Percentiles rank a stretch among this genome's conserved stretches.
phyloP scores from a whole-genome alignment of 495 filamentous ascomycete genomes.

The Trichoderma gamsii region DNA sequence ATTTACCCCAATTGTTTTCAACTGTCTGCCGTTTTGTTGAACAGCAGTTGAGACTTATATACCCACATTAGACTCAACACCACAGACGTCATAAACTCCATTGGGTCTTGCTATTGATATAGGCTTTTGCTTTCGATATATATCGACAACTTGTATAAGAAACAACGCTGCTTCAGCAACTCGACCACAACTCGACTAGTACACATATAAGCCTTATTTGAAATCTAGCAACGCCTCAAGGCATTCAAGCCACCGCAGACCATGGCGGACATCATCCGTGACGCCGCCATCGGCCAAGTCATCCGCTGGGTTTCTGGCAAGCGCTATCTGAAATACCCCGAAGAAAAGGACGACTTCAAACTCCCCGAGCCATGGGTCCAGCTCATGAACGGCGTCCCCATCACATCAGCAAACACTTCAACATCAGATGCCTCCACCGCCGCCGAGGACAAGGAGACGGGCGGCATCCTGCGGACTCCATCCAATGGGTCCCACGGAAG shows the following conservation, averaged over 20 bases:
- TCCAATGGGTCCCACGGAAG: background rate
- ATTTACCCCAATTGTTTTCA: background rate
- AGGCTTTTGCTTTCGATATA: too few relatives aligned
- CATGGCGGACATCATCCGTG: slow-evolving; percentile 35
- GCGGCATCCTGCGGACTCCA: background rate
- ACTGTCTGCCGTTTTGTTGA: background rate
- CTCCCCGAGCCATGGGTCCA: slow-evolving; percentile 43
- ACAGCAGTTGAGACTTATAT: background rate
- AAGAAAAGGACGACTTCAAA: slow-evolving; percentile 47
- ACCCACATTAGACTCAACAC: too few relatives aligned
- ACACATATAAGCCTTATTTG: too few relatives aligned
- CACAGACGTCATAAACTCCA: too few relatives aligned
- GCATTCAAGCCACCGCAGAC: background rate
- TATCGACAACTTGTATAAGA: too few relatives aligned
- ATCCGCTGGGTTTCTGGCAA: slow-evolving; percentile 46
- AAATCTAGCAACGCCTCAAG: background rate
- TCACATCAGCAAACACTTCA: slow-evolving; percentile 17
- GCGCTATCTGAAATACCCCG: slow-evolving; percentile 47
- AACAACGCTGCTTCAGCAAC: too few relatives aligned
- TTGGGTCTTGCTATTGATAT: too few relatives aligned
- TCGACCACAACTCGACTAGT: too few relatives aligned
- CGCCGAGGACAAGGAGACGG: slow-evolving; percentile 26
- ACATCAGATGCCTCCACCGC: slow-evolving; percentile 25
- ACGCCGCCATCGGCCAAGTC: slow-evolving; percentile 49
- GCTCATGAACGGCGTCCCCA: slow-evolving; percentile 23